phyloP scores from a whole-genome alignment of 148 eudicot species.

The Spergularia marina region DNA sequence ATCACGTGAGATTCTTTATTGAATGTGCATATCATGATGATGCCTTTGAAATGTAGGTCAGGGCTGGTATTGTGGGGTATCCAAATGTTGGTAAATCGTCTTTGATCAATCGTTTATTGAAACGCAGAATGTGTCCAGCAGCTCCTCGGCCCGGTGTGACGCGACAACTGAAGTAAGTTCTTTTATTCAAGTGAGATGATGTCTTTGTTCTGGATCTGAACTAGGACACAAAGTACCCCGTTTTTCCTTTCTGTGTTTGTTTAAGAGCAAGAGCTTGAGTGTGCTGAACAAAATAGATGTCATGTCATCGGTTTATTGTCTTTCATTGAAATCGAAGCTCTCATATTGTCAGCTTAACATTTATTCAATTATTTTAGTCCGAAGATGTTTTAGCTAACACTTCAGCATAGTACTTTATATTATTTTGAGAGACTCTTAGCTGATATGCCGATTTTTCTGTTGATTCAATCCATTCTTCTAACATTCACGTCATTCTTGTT shows the following conservation, averaged over 20 bases:
- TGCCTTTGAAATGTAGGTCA: constrained; percentile 55
- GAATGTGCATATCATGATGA: constrained; percentile 12
- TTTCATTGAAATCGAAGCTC: no score
- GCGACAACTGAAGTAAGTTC: constrained; percentile 68
- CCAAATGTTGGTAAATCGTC: constrained; percentile 99
- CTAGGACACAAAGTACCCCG: background rate
- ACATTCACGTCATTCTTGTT: constrained; percentile 19
- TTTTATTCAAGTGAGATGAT: constrained; percentile 11
- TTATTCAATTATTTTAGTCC: no score
- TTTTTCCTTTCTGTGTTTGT: no score
- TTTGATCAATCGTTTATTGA: constrained; percentile 87
- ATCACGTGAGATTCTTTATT: background rate
- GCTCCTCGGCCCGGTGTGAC: constrained; percentile 99
- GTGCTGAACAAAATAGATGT: no score
- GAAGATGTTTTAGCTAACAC: background rate
- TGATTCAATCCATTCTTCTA: background rate
- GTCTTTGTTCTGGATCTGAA: background rate
- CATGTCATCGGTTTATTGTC: no score
- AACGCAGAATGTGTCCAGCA: constrained; percentile 93
- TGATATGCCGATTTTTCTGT: background rate
- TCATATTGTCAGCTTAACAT: no score
- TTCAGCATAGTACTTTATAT: background rate
- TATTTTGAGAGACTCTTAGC: background rate
- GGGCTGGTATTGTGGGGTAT: constrained; percentile 98
- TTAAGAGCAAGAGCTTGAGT: no score